Base-by-base conservation (phyloP, 176 grass and related monocot species). In the Eragrostis curvula region DNA sequence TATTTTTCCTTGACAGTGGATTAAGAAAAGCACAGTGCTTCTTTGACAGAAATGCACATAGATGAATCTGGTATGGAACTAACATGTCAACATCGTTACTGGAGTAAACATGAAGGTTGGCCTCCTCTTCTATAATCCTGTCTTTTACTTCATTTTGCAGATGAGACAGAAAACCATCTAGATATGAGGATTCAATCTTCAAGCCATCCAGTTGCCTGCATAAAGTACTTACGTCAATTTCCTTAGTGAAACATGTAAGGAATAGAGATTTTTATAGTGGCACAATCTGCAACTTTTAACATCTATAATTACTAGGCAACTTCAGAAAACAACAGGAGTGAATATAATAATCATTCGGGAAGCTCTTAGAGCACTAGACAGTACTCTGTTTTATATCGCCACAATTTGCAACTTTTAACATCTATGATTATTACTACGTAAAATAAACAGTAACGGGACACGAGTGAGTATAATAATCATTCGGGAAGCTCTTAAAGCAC, bases 121-220 rank as follows among this genome's bases (percentile, higher is more conserved):
- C 36, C 89, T 93, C 92, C 76, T 98, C 92, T 90, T 95, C 86
- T 70, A 77, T 88, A 73, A 93, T 74, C 60, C 65, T 91, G 23
- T 98, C 90, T 72, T 93, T 98, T 49, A 87, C 70, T 79, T 95
- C 93, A 80, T 89, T 98, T 78, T 91, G 92, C 70, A 98, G 88
- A 76, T 95, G 79, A 62, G 86, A 89, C 50, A 91, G 83, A 77
- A 95, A 98, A 84, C 90, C 90, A 91, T 98, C 87, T 85, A 98
- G 82, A 68, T 95, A 89, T 60, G 79, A 70, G 29, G 8, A 86
- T 84, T 91, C 84, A 0, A 95, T 60, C 88, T 95, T 94, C 71
- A 88, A 86, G 27, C 89, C 90, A 88, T 84, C 87, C 57, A 98
- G 74, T 70, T 98, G 92, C 82, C 93, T 95, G 89, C 83, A 85